Evolutionary conservation across 129 eudicot species (phyloP).

Genomic region (Erigeron canadensis): DNA sequence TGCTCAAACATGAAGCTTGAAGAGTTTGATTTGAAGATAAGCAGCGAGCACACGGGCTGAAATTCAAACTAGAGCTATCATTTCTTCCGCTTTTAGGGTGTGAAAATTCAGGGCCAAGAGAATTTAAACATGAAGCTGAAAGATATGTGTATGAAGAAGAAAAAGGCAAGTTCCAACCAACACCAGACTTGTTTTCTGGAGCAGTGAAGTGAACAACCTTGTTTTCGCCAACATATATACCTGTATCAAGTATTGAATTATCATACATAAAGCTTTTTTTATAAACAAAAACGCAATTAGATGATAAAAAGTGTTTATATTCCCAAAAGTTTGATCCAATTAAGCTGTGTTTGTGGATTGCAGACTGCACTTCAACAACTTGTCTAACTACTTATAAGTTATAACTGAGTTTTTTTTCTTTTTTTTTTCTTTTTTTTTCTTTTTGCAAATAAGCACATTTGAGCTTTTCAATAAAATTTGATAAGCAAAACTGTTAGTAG

Average conservation of each 20-base stretch:
- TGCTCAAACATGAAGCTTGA: slow-evolving; percentile 21
- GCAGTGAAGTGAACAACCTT: slow-evolving; percentile 59
- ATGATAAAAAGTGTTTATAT: neutral
- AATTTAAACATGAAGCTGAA: slow-evolving; percentile 13
- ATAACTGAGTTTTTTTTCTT: too few species aligned
- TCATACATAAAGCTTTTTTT: neutral
- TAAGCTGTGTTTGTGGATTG: too few species aligned
- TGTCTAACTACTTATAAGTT: too few species aligned
- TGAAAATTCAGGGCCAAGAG: slow-evolving; percentile 3
- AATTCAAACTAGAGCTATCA: neutral
- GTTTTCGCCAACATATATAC: slow-evolving; percentile 58
- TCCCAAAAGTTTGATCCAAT: neutral
- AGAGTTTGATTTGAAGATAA: neutral
- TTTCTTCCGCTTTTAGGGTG: slow-evolving; percentile 22
- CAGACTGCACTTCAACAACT: too few species aligned
- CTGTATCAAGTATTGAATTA: slow-evolving; percentile 19
- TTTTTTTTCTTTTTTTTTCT: too few species aligned
- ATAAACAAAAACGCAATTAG: too few species aligned
- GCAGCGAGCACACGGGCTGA: neutral
- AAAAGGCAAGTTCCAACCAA: slow-evolving; percentile 6
- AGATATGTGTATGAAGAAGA: neutral
- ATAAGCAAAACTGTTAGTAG: too few species aligned
- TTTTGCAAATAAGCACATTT: too few species aligned
- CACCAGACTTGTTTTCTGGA: neutral
- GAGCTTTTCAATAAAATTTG: too few species aligned